Conservation (phyloP, 225 moss, liverwort and hornwort species). For the Lunularia cruciata region DNA sequence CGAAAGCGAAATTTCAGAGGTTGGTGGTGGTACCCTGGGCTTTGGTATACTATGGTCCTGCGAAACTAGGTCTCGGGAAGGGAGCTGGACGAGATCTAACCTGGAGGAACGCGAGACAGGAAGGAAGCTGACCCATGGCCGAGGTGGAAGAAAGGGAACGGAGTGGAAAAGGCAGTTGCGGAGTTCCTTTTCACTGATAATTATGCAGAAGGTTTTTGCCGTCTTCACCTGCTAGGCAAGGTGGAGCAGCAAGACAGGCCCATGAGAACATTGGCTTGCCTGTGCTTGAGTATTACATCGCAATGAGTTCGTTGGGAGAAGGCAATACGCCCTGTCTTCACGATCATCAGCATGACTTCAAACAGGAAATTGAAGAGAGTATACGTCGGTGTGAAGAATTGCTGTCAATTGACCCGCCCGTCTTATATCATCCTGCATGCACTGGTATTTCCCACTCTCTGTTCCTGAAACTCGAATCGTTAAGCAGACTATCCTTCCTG, state of each 20-base stretch:
- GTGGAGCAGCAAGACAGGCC: too few species aligned
- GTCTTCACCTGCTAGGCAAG: too few species aligned
- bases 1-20: neutral
- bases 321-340: slow-evolving; percentile 35
- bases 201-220: too few species aligned
- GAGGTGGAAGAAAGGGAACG: neutral
- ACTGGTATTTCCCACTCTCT: neutral
- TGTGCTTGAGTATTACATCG: neutral
- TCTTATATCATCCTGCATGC: slow-evolving; percentile 39
- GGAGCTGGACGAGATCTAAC: too few species aligned
- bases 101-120: neutral
- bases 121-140: neutral
- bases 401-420: slow-evolving; percentile 45
- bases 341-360: slow-evolving; percentile 46
- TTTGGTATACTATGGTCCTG: neutral
- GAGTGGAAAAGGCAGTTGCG: too few species aligned
- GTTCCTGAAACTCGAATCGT: too few species aligned
- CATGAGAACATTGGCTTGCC: too few species aligned
- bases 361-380: slow-evolving; percentile 70
- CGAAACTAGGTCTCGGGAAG: too few species aligned
- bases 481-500: too few species aligned
- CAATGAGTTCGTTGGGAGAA: slow-evolving; percentile 18
- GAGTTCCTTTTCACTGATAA: too few species aligned
- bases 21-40: too few species aligned
- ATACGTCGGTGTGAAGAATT: slow-evolving; percentile 75